phyloP scores from a whole-genome alignment of 257 asterid species.

The Rhazya stricta region DNA sequence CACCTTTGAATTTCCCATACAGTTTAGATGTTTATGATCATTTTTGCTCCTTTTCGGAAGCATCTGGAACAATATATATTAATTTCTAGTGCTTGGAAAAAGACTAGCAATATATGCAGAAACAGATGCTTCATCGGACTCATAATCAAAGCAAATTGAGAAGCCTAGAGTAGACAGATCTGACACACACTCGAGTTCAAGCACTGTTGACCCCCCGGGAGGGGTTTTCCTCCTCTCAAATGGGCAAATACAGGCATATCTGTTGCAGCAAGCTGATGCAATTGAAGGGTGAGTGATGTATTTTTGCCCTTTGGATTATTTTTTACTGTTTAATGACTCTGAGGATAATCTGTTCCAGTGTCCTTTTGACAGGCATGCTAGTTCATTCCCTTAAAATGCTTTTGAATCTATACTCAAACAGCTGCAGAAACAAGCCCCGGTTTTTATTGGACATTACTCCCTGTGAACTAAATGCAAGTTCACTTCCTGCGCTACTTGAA shows the following conservation, averaged over 20 bases:
- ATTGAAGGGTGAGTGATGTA: slow-evolving; percentile 60
- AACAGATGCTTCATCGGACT: slow-evolving; percentile 35
- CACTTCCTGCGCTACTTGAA: slow-evolving; percentile 84
- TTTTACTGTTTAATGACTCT: background rate
- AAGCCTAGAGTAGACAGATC: slow-evolving; percentile 34
- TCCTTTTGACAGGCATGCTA: slow-evolving; percentile 53
- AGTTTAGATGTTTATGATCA: background rate
- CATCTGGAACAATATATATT: background rate
- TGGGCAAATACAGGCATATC: slow-evolving; percentile 94
- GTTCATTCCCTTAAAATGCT: slow-evolving; percentile 62
- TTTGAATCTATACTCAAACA: slow-evolving; percentile 66
- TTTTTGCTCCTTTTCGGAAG: background rate
- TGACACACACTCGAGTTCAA: slow-evolving; percentile 31
- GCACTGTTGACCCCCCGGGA: slow-evolving; percentile 32
- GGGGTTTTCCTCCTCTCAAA: slow-evolving; percentile 74
- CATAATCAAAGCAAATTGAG: slow-evolving; percentile 30
- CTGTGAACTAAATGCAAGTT: slow-evolving; percentile 52
- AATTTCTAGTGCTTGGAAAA: slow-evolving; percentile 11
- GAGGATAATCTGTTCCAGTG: background rate
- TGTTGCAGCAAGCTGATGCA: slow-evolving; percentile 69
- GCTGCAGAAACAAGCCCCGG: slow-evolving; percentile 88
- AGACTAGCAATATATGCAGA: slow-evolving; percentile 30
- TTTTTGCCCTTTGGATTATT: background rate
- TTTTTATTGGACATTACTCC: slow-evolving; percentile 22
- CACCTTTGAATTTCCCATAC: background rate